These are phyloP conservation scores for Tausonia pullulans DNA, from an alignment of 1,284 basidiomycete genomes.

Conservation along the genomic window DNA sequence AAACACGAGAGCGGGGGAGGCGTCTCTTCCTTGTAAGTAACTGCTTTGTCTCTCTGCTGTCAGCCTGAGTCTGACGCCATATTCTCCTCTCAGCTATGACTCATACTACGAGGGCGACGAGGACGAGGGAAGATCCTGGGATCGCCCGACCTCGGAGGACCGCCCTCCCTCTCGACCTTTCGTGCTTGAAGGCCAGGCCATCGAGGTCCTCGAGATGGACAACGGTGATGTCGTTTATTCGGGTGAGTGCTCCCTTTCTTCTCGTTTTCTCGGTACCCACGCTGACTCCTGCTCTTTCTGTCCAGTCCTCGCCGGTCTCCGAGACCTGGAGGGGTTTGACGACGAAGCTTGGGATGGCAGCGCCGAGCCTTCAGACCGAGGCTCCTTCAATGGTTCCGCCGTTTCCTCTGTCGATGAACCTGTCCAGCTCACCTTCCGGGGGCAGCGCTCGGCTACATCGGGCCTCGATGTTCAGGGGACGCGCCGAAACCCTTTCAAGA, in stretches of 20 bases:
- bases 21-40: background rate
- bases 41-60: background rate
- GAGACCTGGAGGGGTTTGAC: conserved; percentile 9
- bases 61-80: background rate
- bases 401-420: conserved; percentile 9
- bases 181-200: background rate
- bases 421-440: conserved; percentile 9
- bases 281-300: background rate
- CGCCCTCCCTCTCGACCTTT: background rate
- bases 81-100: background rate
- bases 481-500: background rate
- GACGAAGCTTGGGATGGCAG: conserved; percentile 1
- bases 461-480: background rate
- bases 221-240: conserved; percentile 9
- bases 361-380: background rate
- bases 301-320: conserved; percentile 7
- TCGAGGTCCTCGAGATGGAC: conserved; percentile 12
- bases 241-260: background rate
- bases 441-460: background rate
- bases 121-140: background rate
- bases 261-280: background rate
- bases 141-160: background rate
- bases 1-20: too few relatives aligned
- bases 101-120: conserved; percentile 3
- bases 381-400: background rate